A percentile compares a stretch with the other conserved stretches of the same genome.
Evolutionary conservation across 2,329 filamentous ascomycete genomes (phyloP).

Genomic region (Orbilia brochopaga): DNA sequence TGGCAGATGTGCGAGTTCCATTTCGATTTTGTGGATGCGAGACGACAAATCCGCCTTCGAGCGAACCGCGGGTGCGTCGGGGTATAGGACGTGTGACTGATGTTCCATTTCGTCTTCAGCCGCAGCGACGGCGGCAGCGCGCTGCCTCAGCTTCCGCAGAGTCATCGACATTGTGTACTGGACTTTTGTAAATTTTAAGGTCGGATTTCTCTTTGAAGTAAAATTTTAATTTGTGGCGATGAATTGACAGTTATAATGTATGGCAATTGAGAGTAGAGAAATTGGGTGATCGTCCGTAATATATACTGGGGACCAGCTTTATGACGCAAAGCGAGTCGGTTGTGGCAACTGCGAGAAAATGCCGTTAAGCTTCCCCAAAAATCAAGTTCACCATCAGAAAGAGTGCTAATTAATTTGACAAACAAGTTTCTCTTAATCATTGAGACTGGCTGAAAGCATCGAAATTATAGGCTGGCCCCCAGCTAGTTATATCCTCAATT

Average conservation of each 20-base stretch:
- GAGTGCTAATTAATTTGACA: background rate
- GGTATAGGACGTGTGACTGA: slow-evolving; percentile 13
- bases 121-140: slow-evolving; percentile 12
- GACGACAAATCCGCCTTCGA: slow-evolving; percentile 21
- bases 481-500: no score
- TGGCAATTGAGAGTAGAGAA: background rate
- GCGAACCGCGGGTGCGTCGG: background rate
- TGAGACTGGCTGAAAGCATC: no score
- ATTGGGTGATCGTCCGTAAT: background rate
- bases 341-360: background rate
- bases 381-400: background rate
- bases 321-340: background rate
- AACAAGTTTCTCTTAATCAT: background rate
- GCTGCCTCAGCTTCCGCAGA: slow-evolving; percentile 38
- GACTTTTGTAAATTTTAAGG: background rate
- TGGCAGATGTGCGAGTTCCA: slow-evolving; percentile 33
- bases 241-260: no score
- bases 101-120: slow-evolving; percentile 12
- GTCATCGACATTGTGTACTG: slow-evolving; percentile 30
- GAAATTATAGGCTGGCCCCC: no score
- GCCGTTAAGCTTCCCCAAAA: background rate
- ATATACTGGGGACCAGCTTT: background rate
- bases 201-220: background rate
- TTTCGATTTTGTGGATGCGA: slow-evolving; percentile 39
- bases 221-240: background rate